phyloP scores from a whole-genome alignment of 2,329 filamentous ascomycete genomes.

The Bisporella sp. region DNA sequence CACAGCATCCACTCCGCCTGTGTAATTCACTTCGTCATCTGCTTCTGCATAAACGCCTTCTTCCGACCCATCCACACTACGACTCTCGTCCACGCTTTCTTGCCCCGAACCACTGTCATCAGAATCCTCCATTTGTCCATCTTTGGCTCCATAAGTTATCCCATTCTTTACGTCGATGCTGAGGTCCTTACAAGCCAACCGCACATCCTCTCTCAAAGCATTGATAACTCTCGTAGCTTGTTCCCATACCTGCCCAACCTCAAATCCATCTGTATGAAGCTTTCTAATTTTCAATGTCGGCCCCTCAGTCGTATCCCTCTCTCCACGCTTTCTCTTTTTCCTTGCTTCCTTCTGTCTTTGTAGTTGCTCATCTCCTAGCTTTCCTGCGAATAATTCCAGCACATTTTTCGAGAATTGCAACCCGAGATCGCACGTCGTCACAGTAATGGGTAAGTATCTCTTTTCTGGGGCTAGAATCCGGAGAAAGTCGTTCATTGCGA shows the following conservation, averaged over 20 bases:
- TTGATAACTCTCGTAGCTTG: constrained; percentile 81
- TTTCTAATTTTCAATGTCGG: constrained; percentile 68
- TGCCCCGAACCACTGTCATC: constrained; percentile 30
- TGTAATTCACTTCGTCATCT: constrained; percentile 30
- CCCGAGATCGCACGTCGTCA: constrained; percentile 60
- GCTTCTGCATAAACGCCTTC: constrained; percentile 25
- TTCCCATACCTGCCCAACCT: constrained; percentile 86
- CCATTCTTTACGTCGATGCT: constrained; percentile 16
- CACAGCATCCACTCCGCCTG: constrained; percentile 29
- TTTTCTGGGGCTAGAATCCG: constrained; percentile 20
- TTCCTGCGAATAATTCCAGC: constrained; percentile 69
- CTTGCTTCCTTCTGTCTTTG: constrained; percentile 59
- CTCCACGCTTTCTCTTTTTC: constrained; percentile 69
- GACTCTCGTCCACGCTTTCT: constrained; percentile 26
- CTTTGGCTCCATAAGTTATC: constrained; percentile 22
- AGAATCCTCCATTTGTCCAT: constrained; percentile 33
- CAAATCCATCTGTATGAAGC: constrained; percentile 81
- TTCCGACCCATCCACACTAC: constrained; percentile 30
- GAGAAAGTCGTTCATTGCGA: constrained; percentile 18
- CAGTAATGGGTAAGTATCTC: constrained; percentile 52
- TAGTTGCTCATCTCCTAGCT: constrained; percentile 66
- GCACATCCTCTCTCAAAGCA: constrained; percentile 48
- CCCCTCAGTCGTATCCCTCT: constrained; percentile 37
- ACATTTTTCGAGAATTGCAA: constrained; percentile 72
- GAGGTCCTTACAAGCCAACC: constrained; percentile 36